Conservation (phyloP, 2,329 filamentous ascomycete species). For the Didymosphaeria variabile region DNA sequence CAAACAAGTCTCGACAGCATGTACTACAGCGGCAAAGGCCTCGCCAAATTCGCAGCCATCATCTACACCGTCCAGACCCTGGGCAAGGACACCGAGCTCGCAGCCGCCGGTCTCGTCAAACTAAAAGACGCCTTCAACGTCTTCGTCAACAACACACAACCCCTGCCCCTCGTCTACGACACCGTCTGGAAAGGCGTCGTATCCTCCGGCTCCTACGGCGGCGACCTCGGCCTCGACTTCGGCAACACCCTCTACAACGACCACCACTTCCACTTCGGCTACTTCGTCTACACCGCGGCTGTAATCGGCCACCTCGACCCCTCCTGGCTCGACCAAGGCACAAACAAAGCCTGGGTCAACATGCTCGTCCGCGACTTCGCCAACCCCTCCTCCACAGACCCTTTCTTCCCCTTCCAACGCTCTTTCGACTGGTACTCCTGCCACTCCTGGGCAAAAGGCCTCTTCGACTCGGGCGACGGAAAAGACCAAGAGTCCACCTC, state of each 20-base stretch:
- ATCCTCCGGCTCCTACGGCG: slow-evolving; percentile 71
- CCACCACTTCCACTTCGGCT: slow-evolving; percentile 76
- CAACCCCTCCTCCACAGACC: slow-evolving; percentile 77
- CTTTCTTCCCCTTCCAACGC: slow-evolving; percentile 74
- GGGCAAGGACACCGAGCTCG: slow-evolving; percentile 66
- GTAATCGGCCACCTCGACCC: slow-evolving; percentile 84
- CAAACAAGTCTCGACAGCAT: slow-evolving; percentile 87
- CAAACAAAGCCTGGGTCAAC: slow-evolving; percentile 84
- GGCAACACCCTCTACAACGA: slow-evolving; percentile 87
- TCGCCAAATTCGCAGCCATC: slow-evolving; percentile 57
- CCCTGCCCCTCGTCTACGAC: slow-evolving; percentile 66
- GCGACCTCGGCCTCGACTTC: slow-evolving; percentile 78
- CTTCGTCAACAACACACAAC: slow-evolving; percentile 59
- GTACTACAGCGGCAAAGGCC: slow-evolving; percentile 81
- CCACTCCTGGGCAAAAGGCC: slow-evolving; percentile 90
- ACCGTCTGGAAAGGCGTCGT: slow-evolving; percentile 81
- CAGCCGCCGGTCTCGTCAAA: slow-evolving; percentile 61
- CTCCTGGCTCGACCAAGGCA: slow-evolving; percentile 69
- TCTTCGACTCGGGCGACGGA: slow-evolving; percentile 77
- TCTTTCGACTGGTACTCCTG: slow-evolving; percentile 90
- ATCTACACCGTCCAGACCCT: slow-evolving; percentile 61
- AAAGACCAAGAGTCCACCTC: slow-evolving; percentile 92
- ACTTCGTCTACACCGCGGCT: slow-evolving; percentile 88
- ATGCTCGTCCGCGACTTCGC: slow-evolving; percentile 82
- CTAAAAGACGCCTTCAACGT: slow-evolving; percentile 59